Conservation (phyloP, 2,329 filamentous ascomycete genomes). For the Cladophialophora yegresii region DNA sequence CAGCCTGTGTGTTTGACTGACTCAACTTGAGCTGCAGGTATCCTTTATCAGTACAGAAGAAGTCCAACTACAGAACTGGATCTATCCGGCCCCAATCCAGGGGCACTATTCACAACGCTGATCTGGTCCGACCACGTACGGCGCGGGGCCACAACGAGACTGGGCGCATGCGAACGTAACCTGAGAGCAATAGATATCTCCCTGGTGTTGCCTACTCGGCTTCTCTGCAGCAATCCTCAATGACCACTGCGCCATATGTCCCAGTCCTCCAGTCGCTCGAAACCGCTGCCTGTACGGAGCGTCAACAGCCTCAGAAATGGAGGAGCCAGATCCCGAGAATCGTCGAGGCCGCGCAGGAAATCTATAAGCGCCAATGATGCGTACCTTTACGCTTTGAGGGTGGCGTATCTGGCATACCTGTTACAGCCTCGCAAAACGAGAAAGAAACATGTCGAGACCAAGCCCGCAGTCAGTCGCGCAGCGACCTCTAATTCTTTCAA, state of each 20-base stretch:
- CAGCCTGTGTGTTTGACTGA: background rate
- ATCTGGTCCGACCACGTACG: conserved; percentile 22
- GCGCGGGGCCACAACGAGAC: conserved; percentile 5
- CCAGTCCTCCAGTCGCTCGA: conserved; percentile 50
- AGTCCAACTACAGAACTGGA: conserved; percentile 8
- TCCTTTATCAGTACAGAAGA: background rate
- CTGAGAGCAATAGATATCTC: conserved; percentile 4
- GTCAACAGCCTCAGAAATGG: conserved; percentile 52
- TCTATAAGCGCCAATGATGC: conserved; percentile 68
- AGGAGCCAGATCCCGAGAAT: conserved; percentile 46
- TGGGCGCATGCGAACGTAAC: background rate
- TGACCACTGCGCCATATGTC: conserved; percentile 44
- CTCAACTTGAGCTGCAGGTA: background rate
- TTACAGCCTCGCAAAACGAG: conserved; percentile 87
- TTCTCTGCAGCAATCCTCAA: background rate
- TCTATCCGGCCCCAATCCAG: conserved; percentile 1
- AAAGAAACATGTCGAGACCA: conserved; percentile 75
- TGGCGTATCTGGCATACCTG: conserved; percentile 89
- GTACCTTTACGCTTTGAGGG: conserved; percentile 85
- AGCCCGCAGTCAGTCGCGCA: conserved; percentile 63
- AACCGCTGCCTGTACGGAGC: conserved; percentile 48
- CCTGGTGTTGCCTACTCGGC: background rate
- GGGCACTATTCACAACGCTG: conserved; percentile 22
- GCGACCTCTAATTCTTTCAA: conserved; percentile 68
- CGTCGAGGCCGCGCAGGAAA: conserved; percentile 47